These are phyloP conservation scores for Chlorella sorokiniana DNA, from an alignment of 139 green algal species.

Conservation along the genomic window DNA sequence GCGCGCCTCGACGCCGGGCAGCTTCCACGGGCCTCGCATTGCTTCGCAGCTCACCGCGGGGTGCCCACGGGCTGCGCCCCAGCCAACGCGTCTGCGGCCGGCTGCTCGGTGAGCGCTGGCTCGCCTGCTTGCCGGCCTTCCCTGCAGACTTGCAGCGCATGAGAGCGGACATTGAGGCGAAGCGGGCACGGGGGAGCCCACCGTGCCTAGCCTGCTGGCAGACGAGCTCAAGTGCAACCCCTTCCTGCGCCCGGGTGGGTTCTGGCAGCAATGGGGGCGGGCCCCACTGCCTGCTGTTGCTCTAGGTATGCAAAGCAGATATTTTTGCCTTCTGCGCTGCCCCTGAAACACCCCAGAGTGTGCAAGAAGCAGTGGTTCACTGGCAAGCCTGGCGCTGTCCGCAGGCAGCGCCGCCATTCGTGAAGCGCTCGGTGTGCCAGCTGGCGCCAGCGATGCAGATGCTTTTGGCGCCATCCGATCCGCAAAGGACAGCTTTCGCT, in stretches of 20 bases:
- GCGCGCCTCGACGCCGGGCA: too few relatives aligned
- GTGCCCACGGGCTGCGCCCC: too few relatives aligned
- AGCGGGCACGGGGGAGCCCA: constrained; percentile 62
- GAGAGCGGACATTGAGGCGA: background rate
- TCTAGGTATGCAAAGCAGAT: background rate
- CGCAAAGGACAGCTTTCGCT: constrained; percentile 82
- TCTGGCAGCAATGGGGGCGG: too few relatives aligned
- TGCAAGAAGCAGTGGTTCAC: too few relatives aligned
- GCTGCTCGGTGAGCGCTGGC: too few relatives aligned
- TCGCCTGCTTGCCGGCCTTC: background rate
- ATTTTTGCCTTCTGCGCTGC: background rate
- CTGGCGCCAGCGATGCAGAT: constrained; percentile 51
- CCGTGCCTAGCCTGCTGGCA: constrained; percentile 75
- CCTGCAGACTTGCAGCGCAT: constrained; percentile 14
- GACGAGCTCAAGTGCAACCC: constrained; percentile 91
- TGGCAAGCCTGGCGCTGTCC: background rate
- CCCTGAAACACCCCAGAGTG: too few relatives aligned
- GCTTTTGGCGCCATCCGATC: constrained; percentile 76
- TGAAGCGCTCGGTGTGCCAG: constrained; percentile 52
- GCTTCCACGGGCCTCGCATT: too few relatives aligned
- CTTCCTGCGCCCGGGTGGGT: constrained; percentile 74
- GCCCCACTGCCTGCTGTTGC: background rate
- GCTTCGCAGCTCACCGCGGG: too few relatives aligned
- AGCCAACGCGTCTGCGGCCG: too few relatives aligned
- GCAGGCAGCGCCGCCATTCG: constrained; percentile 62